Evolutionary conservation across 2,329 filamentous ascomycete genomes (phyloP).

Genomic region (Clonostachys sp.): DNA sequence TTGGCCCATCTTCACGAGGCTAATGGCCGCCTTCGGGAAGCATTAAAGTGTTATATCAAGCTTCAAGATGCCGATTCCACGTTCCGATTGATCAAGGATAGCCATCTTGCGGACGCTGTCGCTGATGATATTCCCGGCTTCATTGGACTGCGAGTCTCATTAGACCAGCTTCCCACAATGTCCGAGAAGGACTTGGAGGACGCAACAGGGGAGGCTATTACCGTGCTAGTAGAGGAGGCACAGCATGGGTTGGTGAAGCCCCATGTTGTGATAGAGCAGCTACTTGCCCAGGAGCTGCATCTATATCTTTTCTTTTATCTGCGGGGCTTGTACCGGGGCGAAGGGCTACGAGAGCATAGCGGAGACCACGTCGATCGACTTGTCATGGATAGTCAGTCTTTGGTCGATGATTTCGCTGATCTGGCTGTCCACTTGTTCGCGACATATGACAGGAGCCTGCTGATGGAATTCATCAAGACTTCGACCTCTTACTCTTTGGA

Average conservation of each 20-base stretch:
- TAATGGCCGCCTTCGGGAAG: constrained; percentile 75
- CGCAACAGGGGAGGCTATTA: constrained; percentile 77
- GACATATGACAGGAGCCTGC: constrained; percentile 69
- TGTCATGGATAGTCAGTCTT: constrained; percentile 53
- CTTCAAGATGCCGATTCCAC: constrained; percentile 89
- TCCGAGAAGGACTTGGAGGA: constrained; percentile 69
- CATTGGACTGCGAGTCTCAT: constrained; percentile 78
- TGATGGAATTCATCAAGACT: constrained; percentile 83
- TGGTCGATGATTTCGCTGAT: constrained; percentile 86
- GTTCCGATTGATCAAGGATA: constrained; percentile 80
- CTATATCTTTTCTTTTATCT: constrained; percentile 92
- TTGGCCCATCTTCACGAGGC: constrained; percentile 82
- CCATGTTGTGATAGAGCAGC: constrained; percentile 71
- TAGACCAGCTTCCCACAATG: constrained; percentile 62
- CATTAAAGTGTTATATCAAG: constrained; percentile 82
- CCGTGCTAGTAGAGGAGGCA: constrained; percentile 84
- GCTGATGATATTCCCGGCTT: constrained; percentile 87
- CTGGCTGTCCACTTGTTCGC: constrained; percentile 83
- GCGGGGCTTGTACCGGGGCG: constrained; percentile 76
- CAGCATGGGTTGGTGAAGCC: constrained; percentile 82
- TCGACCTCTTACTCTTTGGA: constrained; percentile 89
- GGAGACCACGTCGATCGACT: constrained; percentile 52
- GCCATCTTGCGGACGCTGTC: constrained; percentile 85
- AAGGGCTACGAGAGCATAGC: constrained; percentile 52
- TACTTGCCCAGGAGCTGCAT: constrained; percentile 61